Conservation (phyloP, 441 rosid species). For the Capsella rubella region DNA sequence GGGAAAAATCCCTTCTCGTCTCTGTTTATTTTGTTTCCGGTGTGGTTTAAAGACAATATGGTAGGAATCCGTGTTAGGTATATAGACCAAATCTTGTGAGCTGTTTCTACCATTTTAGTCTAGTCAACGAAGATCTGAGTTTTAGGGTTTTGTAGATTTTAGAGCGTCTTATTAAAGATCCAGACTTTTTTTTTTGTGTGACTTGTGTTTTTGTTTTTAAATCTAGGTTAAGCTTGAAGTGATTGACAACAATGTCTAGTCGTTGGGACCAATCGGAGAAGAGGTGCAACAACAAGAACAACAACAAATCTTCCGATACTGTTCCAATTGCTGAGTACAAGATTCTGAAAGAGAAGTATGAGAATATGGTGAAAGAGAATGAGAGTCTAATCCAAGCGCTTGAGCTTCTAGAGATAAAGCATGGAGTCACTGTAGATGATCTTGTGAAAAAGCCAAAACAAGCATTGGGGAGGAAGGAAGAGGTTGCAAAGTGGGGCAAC, state of each 20-base stretch:
- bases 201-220: not conserved
- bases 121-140: not conserved
- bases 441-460: not conserved
- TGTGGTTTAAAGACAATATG: not conserved
- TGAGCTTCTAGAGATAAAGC: not conserved
- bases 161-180: not conserved
- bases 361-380: not conserved
- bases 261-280: not conserved
- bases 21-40: not conserved
- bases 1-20: not conserved
- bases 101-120: not conserved
- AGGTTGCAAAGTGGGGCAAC: conserved; percentile 8
- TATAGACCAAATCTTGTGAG: not conserved
- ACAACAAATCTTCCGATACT: not conserved
- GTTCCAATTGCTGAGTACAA: conserved; percentile 5
- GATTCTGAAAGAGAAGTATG: not conserved
- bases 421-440: not conserved
- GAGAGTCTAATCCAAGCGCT: conserved; percentile 5
- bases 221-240: not conserved
- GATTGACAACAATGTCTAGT: not conserved
- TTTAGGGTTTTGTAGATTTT: conserved; percentile 13
- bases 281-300: not conserved
- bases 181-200: not conserved
- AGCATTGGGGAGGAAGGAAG: not conserved
- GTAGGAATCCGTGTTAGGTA: not conserved